phyloP scores from a whole-genome alignment of 441 rosid genomes.

The Erodium moschatum region DNA sequence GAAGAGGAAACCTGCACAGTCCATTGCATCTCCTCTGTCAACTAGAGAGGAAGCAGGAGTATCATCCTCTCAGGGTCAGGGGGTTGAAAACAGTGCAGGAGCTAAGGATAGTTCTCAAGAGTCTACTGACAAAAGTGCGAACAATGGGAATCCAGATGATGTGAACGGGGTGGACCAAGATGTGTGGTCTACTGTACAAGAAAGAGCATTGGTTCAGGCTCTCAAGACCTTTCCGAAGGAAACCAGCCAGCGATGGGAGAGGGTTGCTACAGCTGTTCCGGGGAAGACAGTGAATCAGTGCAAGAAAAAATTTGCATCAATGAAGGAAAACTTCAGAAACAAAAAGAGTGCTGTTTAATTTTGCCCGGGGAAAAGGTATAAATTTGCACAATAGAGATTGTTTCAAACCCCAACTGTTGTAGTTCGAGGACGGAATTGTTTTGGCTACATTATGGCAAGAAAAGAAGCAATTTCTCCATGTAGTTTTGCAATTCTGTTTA shows the following conservation, averaged over 20 bases:
- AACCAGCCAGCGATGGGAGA: slow-evolving; percentile 84
- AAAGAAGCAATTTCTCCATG: not conserved
- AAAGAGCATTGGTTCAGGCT: slow-evolving; percentile 86
- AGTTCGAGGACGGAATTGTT: not conserved
- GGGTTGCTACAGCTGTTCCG: slow-evolving; percentile 90
- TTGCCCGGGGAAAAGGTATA: too few species aligned
- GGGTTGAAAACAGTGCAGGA: slow-evolving; percentile 1
- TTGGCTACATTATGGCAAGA: not conserved
- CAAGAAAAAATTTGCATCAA: slow-evolving; percentile 74
- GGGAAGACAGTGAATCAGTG: slow-evolving; percentile 87
- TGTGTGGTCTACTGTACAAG: slow-evolving; percentile 85
- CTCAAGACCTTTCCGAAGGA: slow-evolving; percentile 95
- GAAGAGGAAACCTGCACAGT: slow-evolving; percentile 70
- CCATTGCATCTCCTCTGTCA: slow-evolving; percentile 79
- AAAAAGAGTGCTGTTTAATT: slow-evolving; percentile 48
- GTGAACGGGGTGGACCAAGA: slow-evolving; percentile 48
- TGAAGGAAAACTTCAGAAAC: slow-evolving; percentile 77
- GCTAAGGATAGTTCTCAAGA: slow-evolving; percentile 29
- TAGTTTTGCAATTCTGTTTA: not conserved
- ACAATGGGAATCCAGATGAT: slow-evolving; percentile 28
- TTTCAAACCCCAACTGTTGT: not conserved
- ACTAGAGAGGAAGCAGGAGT: slow-evolving; percentile 64
- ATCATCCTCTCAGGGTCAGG: slow-evolving; percentile 19
- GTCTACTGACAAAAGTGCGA: slow-evolving; percentile 18
- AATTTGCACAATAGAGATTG: too few species aligned